Evolutionary conservation across 2,329 filamentous ascomycete species (phyloP), one percentile per base, ranked within the genome.

Genomic region (Dactylellina parvicollis): DNA sequence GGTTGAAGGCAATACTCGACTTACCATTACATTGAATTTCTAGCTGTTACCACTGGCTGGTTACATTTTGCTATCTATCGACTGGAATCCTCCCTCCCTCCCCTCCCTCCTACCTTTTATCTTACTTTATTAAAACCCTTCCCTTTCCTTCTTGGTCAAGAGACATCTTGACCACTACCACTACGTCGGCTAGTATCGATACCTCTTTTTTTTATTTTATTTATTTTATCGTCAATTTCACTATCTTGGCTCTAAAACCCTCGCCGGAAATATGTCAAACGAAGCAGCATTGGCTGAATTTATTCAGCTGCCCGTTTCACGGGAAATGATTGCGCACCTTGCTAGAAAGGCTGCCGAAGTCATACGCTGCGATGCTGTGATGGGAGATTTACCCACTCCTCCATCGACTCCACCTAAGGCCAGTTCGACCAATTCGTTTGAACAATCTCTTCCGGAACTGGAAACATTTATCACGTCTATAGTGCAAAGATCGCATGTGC

Each of bases 391-490:
- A 77, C 78, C 83, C 78, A 70, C 79, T 80, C 67, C 80, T 79
- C 82, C 84, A 57, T 82, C 83, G 46, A 84, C 86, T 16, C 85
- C 86, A 20, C 84, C 86, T 10, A 80, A 81, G 78, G 84, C n/a
- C 18, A 20, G 20, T 14, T 2, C 7, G n/a, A 16, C 52, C 10
- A 34, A 84, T 49, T 78, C 84, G 80, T 76, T 82, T 79, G 76
- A 84, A 79, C 78, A 83, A 77, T 76, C 83, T 75, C 75, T 99
- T 30, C 95, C 95, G 2, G 89, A 90, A 0, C 84, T 98, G 34
- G 92, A 96, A 81, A 87, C 89, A 69, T 99, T 98, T 85, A 98
- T 99, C 83, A 89, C 88, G 55, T 92, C 92, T 75, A 86, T 99
- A 28, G 93, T 98, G 74, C 88, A 92, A 79, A 90, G 91, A 73